phyloP scores from a whole-genome alignment of 805 yeast species.

The Ogataea sp. region DNA sequence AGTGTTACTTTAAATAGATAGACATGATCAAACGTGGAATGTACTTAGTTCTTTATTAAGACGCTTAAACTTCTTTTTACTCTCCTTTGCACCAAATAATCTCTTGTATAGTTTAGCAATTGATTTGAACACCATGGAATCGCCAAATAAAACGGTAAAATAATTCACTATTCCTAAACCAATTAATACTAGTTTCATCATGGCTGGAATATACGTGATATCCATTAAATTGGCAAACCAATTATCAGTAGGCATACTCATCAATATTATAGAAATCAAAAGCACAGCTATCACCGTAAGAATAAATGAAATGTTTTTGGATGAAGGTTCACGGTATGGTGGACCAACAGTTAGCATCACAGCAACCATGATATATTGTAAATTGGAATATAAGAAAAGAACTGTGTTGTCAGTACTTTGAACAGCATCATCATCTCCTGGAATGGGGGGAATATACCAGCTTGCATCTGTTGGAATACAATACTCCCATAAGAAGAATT shows the following conservation, averaged over 20 bases:
- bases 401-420: slow-evolving; percentile 86
- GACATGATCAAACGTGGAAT: no score
- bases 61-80: slow-evolving; percentile 31
- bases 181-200: slow-evolving; percentile 46
- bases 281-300: slow-evolving; percentile 46
- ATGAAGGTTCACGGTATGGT: slow-evolving; percentile 79
- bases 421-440: slow-evolving; percentile 77
- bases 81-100: slow-evolving; percentile 17
- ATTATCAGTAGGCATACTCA: slow-evolving; percentile 44
- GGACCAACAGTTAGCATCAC: slow-evolving; percentile 84
- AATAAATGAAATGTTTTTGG: slow-evolving; percentile 64
- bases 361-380: slow-evolving; percentile 84
- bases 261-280: slow-evolving; percentile 41
- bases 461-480: slow-evolving; percentile 31
- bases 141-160: slow-evolving; percentile 35
- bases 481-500: slow-evolving; percentile 55
- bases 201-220: slow-evolving; percentile 48
- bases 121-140: slow-evolving; percentile 32
- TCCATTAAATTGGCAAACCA: slow-evolving; percentile 66
- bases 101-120: slow-evolving; percentile 33
- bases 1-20: no score
- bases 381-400: slow-evolving; percentile 70
- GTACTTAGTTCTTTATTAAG: slow-evolving; percentile 18
- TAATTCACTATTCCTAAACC: slow-evolving; percentile 42
- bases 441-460: slow-evolving; percentile 79